Evolutionary conservation across 352 stramenopile species (phyloP).

Genomic region (Phytopythium chamaehyphon): DNA sequence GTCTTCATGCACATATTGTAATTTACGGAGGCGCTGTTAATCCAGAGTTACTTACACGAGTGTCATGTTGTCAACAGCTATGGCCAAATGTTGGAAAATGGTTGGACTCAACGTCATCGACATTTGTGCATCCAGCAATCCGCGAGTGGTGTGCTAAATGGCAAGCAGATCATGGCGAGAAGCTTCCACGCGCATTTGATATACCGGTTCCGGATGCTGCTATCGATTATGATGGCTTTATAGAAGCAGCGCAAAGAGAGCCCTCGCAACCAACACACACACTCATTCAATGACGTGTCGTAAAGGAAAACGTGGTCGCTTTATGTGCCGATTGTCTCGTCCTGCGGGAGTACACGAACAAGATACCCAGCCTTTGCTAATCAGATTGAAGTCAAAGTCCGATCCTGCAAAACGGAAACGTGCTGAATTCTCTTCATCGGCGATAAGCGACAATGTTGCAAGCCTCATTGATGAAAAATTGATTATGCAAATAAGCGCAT

Average conservation of each 20-base stretch:
- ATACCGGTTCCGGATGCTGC: conserved; percentile 5
- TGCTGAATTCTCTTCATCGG: neutral
- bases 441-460: neutral
- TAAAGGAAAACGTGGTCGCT: conserved; percentile 11
- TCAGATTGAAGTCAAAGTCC: no score
- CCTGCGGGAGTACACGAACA: conserved; percentile 11
- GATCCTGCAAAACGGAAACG: no score
- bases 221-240: neutral
- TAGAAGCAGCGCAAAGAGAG: conserved; percentile 1
- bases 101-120: conserved; percentile 4
- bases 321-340: conserved; percentile 12
- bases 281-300: conserved; percentile 12
- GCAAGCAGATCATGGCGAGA: neutral
- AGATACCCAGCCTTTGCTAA: conserved; percentile 6
- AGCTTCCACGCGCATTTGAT: conserved; percentile 8
- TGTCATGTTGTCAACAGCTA: conserved; percentile 1
- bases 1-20: conserved; percentile 14
- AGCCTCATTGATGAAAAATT: no score
- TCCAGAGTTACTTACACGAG: conserved; percentile 7
- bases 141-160: neutral
- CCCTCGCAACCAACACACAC: conserved; percentile 11
- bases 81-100: neutral
- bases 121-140: neutral
- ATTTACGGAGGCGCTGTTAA: conserved; percentile 8
- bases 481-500: no score